Conservation (phyloP, 257 asterid species). For the Capsicum pubescens region DNA sequence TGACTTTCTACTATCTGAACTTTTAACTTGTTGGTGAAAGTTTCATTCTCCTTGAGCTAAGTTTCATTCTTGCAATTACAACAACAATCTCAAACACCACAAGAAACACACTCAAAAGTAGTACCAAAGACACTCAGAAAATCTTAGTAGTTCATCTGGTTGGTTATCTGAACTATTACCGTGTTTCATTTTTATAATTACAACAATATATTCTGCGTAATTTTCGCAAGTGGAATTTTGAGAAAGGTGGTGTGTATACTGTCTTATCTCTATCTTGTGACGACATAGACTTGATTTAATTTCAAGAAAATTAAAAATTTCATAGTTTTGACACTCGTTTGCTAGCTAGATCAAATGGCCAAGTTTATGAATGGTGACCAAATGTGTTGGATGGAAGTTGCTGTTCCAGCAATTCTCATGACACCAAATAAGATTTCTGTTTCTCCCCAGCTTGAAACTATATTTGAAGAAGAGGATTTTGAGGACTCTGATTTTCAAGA, state of each 20-base stretch:
- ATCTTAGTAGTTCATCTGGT: too few relatives aligned
- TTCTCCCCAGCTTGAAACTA: not conserved
- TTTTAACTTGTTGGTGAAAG: too few relatives aligned
- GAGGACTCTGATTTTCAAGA: not conserved
- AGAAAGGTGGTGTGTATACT: not conserved
- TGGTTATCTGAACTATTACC: too few relatives aligned
- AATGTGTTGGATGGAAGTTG: conserved; percentile 20
- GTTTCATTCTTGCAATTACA: too few relatives aligned
- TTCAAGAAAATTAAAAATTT: too few relatives aligned
- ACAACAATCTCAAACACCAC: not conserved
- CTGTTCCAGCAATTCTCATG: not conserved
- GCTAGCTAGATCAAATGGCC: not conserved
- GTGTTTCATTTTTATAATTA: too few relatives aligned
- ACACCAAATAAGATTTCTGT: not conserved
- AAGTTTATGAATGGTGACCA: not conserved
- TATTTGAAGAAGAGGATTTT: not conserved
- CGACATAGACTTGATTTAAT: too few relatives aligned
- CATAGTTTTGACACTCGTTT: too few relatives aligned
- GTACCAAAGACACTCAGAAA: too few relatives aligned
- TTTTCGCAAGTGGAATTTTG: not conserved
- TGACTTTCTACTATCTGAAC: too few relatives aligned
- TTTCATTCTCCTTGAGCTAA: too few relatives aligned
- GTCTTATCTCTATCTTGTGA: too few relatives aligned
- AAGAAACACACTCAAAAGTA: not conserved
- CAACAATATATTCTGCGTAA: not conserved